Evolutionary conservation across 2,329 filamentous ascomycete species (phyloP), one percentile per base, ranked within the genome.

Genomic region (Colletotrichum noveboracense): DNA sequence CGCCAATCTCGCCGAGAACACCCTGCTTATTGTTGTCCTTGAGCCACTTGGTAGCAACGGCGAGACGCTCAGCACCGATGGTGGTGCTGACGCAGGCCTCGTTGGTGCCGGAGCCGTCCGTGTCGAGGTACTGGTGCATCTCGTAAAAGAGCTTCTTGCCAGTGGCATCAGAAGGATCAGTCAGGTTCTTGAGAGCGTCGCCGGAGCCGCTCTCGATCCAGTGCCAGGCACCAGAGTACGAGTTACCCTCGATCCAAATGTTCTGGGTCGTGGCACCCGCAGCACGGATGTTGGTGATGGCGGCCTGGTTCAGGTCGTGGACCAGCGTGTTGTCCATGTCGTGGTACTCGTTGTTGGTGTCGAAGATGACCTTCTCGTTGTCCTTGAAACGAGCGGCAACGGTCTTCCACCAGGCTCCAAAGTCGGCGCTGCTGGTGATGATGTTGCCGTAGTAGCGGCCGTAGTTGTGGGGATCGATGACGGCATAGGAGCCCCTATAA

Each of bases 261-360:
- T 86, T 86, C 82, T 88, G 86, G 32, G 80, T 81, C 3, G 84
- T 91, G 16, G 90, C 90, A 18, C 90, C 90, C 12, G 89, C 86
- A 13, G 82, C 87, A 68, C 90, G 89, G 81, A 92, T 91, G 78
- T 86, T 89, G 80, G 90, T 81, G 79, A 92, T 91, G 76, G 90
- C 90, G 36, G 88, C 89, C 81, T 92, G 90, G 86, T 91, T 91
- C 55, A 91, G 87, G 75, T 87, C 82, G 16, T 88, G 82, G 30
- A 91, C 89, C 9, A 91, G 87, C 7, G 79, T 81, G 81, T 91
- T 89, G 81, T 90, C 88, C 86, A 91, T 90, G 81, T 88, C 87
- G 82, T 92, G 85, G 82, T 89, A 91, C 83, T 92, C 90, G 82
- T 91, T 92, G 86, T 91, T 91, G 78, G 88, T 91, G 81, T 91